Evolutionary conservation across 306 rosid genomes (phyloP).

Genomic region (Medicago arabica): DNA sequence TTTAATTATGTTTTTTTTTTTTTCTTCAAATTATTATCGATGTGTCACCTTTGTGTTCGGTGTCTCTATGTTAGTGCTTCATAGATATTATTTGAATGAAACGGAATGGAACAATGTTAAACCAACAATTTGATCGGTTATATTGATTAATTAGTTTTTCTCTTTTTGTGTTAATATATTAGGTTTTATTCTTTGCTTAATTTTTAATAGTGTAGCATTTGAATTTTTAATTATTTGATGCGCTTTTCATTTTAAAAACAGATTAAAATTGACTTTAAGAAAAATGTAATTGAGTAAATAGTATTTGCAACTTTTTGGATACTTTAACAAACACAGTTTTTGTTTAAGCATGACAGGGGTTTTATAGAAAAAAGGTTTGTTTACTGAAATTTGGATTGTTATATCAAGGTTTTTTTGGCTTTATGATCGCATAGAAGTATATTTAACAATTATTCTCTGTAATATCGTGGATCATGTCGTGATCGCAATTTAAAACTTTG

Average conservation of each 20-base stretch:
- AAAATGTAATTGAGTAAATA: not conserved
- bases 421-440: not conserved
- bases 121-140: not conserved
- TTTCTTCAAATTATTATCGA: too few relatives aligned
- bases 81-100: too few relatives aligned
- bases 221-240: conserved; percentile 4
- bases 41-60: not conserved
- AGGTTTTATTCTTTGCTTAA: conserved; percentile 20
- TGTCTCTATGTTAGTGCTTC: too few relatives aligned
- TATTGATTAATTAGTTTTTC: not conserved
- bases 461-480: not conserved
- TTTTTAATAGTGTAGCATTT: not conserved
- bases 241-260: not conserved
- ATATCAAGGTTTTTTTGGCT: not conserved
- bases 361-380: not conserved
- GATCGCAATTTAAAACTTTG: not conserved
- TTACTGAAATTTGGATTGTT: not conserved
- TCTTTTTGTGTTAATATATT: not conserved
- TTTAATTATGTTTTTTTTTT: too few relatives aligned
- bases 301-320: too few relatives aligned
- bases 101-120: conserved; percentile 1
- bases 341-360: not conserved
- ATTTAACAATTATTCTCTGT: not conserved
- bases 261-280: not conserved
- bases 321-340: not conserved